Base-by-base conservation (phyloP, 208 protist species). In the Crithidia mellificae region DNA sequence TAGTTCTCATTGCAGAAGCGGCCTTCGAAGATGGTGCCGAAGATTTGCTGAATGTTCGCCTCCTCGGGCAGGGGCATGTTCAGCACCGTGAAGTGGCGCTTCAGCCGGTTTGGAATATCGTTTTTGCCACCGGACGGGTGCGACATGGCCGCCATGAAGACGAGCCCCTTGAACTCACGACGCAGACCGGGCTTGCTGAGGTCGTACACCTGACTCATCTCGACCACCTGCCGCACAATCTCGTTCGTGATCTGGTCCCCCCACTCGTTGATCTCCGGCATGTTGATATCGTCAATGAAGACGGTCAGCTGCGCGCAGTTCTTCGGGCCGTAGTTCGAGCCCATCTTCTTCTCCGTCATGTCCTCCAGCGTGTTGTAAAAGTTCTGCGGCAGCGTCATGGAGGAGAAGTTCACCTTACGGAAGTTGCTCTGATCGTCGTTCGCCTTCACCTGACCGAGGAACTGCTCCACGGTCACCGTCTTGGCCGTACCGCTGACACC, bases 101-200 rank as follows among this genome's bases (percentile, higher is more conserved):
- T 99, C 34, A 99, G 88, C 44, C 98, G 90, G 68, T 98, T 93
- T 20, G 98, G 98, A 66, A 99, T 99, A 73, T 99, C 98, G 78
- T 99, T 99, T 77, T 98, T 96, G 64, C 98, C 98, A 51, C 98
- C 98, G 20, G 97, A 96, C 27, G 98, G 98, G 80, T 98, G 96
- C 32, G 88, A 94, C 98, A 99, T 99, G 53, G 98, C 98, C 5
- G 91, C 96, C 71, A 99, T 92, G 78, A 96, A 99, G 27, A 97
- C 90, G 38, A 99, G 72, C 24, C 98, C 96, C 65, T 94, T 88
- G 30, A 99, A 86, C 50, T 93, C 85, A 63, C 94, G 98, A 51
- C 88, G 97, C 62, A 98, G 83, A 30, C 98, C 98, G 15, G 90
- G 89, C 73, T 90, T 88, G 62, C 73, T 69, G 34, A 97, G 80